Evolutionary conservation across 805 yeast species (phyloP), one percentile per base, ranked within the genome.

Genomic region (Zygosaccharomyces bisporus): DNA sequence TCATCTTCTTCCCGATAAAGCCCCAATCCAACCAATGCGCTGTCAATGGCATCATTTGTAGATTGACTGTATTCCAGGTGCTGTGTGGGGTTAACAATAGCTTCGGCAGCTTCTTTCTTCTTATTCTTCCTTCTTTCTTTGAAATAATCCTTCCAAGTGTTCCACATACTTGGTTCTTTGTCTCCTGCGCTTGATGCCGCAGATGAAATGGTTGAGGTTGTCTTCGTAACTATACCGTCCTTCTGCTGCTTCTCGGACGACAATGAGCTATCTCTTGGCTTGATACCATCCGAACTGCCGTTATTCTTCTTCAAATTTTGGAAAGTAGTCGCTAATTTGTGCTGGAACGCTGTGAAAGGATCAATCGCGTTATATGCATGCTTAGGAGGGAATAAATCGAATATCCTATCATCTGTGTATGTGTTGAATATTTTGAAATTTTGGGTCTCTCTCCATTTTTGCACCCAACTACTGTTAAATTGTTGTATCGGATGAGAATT

Each of bases 371-470:
- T 55, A 47, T 57, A 62, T 2, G 65, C 46, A 49, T 70, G 74
- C 33, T 59, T 68, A 16, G 81, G 81, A 47, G 73, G 76, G 43
- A 77, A 78, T 30, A 77, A 69, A 59, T 79, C 83, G 61, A 83
- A 84, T 29, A 84, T 62, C 54, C 85, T 85, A 56, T 80, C 83
- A 56, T 83, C 90, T 0, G 90, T 83, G 39, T 62, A 63, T 19
- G 58, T 53, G 50, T 78, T 70, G 61, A 83, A 85, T 1, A 80
- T 66, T 29, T 68, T 55, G 55, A 68, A 84, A 52, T 80, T 81
- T 43, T 69, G 68, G 0, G 88, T 80, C 18, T 52, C 44, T 50
- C 68, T 71, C 85, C 90, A 86, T 14, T 50, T 57, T 4, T 65
- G 62, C 6, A 77, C 67, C 71, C 78, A 85, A 18, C 63, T 51